Evolutionary conservation across 495 filamentous ascomycete genomes (phyloP).

Genomic region (Chaetomidium leptoderma): DNA sequence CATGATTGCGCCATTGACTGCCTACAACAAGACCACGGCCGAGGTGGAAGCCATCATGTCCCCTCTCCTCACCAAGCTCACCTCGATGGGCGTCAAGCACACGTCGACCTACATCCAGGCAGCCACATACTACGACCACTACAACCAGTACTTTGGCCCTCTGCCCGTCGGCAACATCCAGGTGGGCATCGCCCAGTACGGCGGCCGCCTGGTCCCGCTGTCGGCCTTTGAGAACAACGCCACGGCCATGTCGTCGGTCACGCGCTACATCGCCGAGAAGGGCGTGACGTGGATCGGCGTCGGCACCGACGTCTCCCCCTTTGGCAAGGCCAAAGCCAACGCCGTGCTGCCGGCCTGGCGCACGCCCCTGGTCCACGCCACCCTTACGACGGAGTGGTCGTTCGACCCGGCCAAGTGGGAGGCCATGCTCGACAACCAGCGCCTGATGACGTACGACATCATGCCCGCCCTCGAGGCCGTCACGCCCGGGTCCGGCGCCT

Average conservation of each 20-base stretch:
- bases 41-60: slow-evolving; percentile 35
- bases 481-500: slow-evolving; percentile 39
- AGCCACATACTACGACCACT: slow-evolving; percentile 45
- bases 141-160: slow-evolving; percentile 41
- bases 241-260: slow-evolving; percentile 36
- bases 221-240: slow-evolving; percentile 38
- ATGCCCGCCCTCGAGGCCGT: slow-evolving; percentile 34
- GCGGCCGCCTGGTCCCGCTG: slow-evolving; percentile 57
- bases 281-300: slow-evolving; percentile 39
- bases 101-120: slow-evolving; percentile 29
- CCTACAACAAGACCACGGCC: slow-evolving; percentile 33
- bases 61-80: slow-evolving; percentile 33
- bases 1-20: slow-evolving; percentile 41
- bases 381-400: slow-evolving; percentile 25
- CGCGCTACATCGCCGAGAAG: slow-evolving; percentile 38
- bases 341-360: slow-evolving; percentile 51
- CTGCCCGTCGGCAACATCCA: slow-evolving; percentile 40
- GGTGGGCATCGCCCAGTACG: slow-evolving; percentile 50
- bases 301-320: slow-evolving; percentile 32
- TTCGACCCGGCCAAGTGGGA: slow-evolving; percentile 26
- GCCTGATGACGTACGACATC: slow-evolving; percentile 32
- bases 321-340: slow-evolving; percentile 34
- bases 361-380: slow-evolving; percentile 25
- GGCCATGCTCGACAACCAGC: slow-evolving; percentile 25
- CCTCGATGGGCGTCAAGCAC: slow-evolving; percentile 32